Percentiles rank a stretch among this genome's conserved stretches.
phyloP scores from a whole-genome alignment of 2,329 filamentous ascomycete genomes.

The Colletotrichum lentis region DNA sequence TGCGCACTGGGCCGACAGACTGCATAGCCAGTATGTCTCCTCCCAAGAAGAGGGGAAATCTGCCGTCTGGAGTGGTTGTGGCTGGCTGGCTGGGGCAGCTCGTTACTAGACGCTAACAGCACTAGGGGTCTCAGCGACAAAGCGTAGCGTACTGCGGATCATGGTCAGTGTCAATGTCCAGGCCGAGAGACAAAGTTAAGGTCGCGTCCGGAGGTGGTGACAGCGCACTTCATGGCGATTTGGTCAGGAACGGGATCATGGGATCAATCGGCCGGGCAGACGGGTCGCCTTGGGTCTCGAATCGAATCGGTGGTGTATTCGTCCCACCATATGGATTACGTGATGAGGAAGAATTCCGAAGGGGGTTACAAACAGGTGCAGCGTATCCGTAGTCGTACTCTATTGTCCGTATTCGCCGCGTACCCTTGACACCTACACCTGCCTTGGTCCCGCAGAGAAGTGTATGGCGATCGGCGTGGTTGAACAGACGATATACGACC shows the following conservation, averaged over 20 bases:
- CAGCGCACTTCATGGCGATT: background rate
- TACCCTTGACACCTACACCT: background rate
- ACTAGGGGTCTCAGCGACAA: slow-evolving; percentile 14
- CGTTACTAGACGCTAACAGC: slow-evolving; percentile 18
- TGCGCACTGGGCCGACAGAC: background rate
- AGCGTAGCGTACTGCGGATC: slow-evolving; percentile 2
- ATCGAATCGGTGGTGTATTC: background rate
- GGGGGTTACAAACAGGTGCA: too few species aligned
- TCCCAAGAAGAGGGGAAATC: slow-evolving; percentile 6
- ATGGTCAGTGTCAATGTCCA: background rate
- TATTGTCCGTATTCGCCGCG: background rate
- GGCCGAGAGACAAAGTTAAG: background rate
- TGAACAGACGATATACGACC: background rate
- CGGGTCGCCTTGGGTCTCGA: slow-evolving; percentile 2
- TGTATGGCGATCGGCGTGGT: background rate
- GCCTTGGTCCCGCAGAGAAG: background rate
- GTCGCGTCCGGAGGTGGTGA: background rate
- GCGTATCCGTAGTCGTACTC: too few species aligned
- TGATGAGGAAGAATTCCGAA: too few species aligned
- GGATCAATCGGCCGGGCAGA: slow-evolving; percentile 8
- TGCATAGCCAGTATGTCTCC: background rate
- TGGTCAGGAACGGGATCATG: slow-evolving; percentile 5
- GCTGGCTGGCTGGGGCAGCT: slow-evolving; percentile 32
- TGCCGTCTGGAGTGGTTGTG: slow-evolving; percentile 26
- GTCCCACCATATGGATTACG: background rate